Evolutionary conservation across 1,139 yeast species (phyloP).

Genomic region (Taiozyma sp.): DNA sequence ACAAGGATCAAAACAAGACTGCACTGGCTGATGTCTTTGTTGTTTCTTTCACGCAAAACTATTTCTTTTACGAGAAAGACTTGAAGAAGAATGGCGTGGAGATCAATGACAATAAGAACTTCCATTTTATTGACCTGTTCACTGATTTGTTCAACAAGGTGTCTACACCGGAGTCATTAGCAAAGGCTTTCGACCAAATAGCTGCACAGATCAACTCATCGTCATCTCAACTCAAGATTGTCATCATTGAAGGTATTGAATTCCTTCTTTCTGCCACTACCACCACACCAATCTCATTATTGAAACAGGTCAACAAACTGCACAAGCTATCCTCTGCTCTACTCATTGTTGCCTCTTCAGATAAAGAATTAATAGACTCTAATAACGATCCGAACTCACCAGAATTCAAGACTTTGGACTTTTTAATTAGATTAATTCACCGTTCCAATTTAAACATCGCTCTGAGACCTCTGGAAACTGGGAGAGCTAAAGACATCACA

Average conservation of each 20-base stretch:
- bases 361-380: conserved; percentile 35
- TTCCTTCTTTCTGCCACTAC: conserved; percentile 40
- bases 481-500: conserved; percentile 78
- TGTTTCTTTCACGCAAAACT: conserved; percentile 40
- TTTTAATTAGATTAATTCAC: conserved; percentile 35
- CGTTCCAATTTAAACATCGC: conserved; percentile 45
- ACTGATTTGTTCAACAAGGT: conserved; percentile 32
- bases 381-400: conserved; percentile 34
- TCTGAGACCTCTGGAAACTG: conserved; percentile 66
- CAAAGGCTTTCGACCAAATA: conserved; percentile 26
- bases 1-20: conserved; percentile 8
- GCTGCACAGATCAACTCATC: conserved; percentile 10
- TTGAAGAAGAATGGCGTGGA: conserved; percentile 43
- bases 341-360: conserved; percentile 30
- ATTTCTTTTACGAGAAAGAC: conserved; percentile 32
- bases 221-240: conserved; percentile 24
- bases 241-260: conserved; percentile 47
- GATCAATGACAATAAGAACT: conserved; percentile 23
- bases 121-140: conserved; percentile 42
- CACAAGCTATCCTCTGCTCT: conserved; percentile 33
- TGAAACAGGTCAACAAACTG: conserved; percentile 32
- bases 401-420: conserved; percentile 41
- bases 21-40: conserved; percentile 30
- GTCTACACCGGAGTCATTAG: conserved; percentile 29
- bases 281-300: conserved; percentile 30